These are phyloP conservation scores for Aureobasidium sp. DNA, from an alignment of 2,329 filamentous ascomycete genomes.

Conservation along the genomic window DNA sequence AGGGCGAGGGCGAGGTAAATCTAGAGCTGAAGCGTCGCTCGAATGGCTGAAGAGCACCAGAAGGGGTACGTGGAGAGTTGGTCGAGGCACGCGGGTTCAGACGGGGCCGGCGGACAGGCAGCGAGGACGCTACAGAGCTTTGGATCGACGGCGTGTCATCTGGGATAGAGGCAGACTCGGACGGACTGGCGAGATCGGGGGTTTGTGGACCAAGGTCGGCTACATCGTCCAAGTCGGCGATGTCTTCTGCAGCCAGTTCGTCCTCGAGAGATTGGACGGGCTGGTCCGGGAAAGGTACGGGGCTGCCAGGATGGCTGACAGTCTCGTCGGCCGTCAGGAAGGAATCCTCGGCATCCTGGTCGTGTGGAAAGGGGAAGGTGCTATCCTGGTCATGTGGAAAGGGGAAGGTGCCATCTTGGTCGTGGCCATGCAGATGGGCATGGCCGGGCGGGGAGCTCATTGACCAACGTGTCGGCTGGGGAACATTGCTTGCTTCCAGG, in stretches of 20 bases:
- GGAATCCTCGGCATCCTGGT: not conserved
- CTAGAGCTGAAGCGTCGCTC: conserved; percentile 91
- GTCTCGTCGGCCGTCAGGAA: conserved; percentile 3
- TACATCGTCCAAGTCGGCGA: conserved; percentile 18
- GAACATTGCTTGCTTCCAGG: not conserved
- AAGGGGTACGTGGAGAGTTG: conserved; percentile 61
- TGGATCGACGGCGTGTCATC: conserved; percentile 81
- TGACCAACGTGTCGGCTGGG: conserved; percentile 9
- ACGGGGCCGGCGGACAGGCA: conserved; percentile 43
- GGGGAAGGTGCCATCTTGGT: not conserved
- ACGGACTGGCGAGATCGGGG: conserved; percentile 53
- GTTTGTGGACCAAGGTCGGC: conserved; percentile 20
- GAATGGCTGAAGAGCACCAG: conserved; percentile 83
- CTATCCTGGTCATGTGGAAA: conserved; percentile 3
- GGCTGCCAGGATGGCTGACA: not conserved
- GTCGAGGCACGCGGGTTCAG: conserved; percentile 50
- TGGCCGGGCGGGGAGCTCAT: conserved; percentile 17
- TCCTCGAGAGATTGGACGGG: conserved; percentile 10
- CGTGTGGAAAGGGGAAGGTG: not conserved
- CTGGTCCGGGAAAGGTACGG: not conserved
- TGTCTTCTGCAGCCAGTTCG: conserved; percentile 17
- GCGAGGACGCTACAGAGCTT: conserved; percentile 53
- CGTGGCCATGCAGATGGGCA: conserved; percentile 6
- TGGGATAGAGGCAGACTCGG: conserved; percentile 59
- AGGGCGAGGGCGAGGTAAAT: conserved; percentile 52